Evolutionary conservation across 2,329 filamentous ascomycete species (phyloP).

Genomic region (Scleromitrula shiraiana): DNA sequence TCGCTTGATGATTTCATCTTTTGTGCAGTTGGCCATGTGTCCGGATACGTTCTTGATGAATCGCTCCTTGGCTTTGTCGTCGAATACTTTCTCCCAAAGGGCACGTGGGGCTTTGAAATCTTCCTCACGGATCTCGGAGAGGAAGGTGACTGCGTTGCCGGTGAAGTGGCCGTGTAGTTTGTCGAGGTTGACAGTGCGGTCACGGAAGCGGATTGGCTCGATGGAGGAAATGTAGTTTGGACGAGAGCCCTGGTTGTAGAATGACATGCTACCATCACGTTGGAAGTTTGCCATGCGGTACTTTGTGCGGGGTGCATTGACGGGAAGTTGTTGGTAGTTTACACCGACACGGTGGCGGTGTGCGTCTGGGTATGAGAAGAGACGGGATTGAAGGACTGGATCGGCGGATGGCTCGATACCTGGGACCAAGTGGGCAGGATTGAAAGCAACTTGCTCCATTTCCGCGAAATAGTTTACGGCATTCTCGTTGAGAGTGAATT

Average conservation of each 20-base stretch:
- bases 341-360: constrained; percentile 48
- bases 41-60: constrained; percentile 51
- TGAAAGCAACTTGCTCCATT: constrained; percentile 63
- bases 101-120: constrained; percentile 30
- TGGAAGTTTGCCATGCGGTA: constrained; percentile 27
- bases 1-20: constrained; percentile 45
- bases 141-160: constrained; percentile 38
- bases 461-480: constrained; percentile 52
- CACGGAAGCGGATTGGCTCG: constrained; percentile 25
- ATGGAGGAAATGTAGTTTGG: constrained; percentile 36
- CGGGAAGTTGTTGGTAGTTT: constrained; percentile 50
- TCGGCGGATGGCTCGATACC: constrained; percentile 62
- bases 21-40: constrained; percentile 45
- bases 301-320: constrained; percentile 28
- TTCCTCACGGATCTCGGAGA: constrained; percentile 33
- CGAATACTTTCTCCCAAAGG: constrained; percentile 32
- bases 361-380: constrained; percentile 63
- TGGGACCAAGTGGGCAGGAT: constrained; percentile 54
- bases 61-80: constrained; percentile 47
- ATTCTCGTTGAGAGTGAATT: constrained; percentile 41
- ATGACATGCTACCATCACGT: constrained; percentile 31
- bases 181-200: constrained; percentile 33
- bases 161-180: constrained; percentile 41
- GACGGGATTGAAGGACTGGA: constrained; percentile 57
- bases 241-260: constrained; percentile 40